Evolutionary conservation across 345 rosid species (phyloP), one percentile per base, ranked within the genome.

Genomic region (Arabidopsis arenosa): DNA sequence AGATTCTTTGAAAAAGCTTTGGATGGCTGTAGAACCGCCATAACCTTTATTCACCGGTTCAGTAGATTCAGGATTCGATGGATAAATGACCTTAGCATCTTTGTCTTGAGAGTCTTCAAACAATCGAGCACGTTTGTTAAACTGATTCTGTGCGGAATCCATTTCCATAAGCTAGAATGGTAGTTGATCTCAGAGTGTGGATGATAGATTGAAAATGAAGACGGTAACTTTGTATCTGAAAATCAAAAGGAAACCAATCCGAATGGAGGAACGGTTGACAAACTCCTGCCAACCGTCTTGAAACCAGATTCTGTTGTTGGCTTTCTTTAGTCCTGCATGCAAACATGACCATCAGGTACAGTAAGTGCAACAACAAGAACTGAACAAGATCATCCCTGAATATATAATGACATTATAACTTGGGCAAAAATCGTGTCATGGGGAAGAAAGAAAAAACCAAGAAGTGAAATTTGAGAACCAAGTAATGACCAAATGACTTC

Each of bases 251-350:
- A 9, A 68, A 41, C 7, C 41, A 9, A 57, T 44, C 56, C 17
- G 18, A 49, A 51, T 28, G n/a, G 41, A 44, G 36, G 18, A 70
- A 18, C 3, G 53, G 10, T 54, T 5, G 5, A 68, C 9, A 53
- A 68, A 53, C 51, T 66, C 40, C 52, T 26, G 37, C 49, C 49
- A 93, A 57, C 89, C 91, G 15, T 87, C 87, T 75, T 82, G 79
- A 68, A 93, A 89, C 94, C 90, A 89, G 60, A 85, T 71, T 82
- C 84, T 87, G 81, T 84, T 80, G 17, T 88, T 86, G 51, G 71
- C 78, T 85, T 85, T 92, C 76, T 74, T 82, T 73, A 93, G 82
- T 70, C 96, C 96, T 57, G 86, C 85, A 44, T 83, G 90, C 77
- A 93, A 68, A 84, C 83, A 69, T 75, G 85, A 82, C 89, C 90